Conservation (phyloP, 768 basidiomycete genomes). For the Psilocybe cyanescens region DNA sequence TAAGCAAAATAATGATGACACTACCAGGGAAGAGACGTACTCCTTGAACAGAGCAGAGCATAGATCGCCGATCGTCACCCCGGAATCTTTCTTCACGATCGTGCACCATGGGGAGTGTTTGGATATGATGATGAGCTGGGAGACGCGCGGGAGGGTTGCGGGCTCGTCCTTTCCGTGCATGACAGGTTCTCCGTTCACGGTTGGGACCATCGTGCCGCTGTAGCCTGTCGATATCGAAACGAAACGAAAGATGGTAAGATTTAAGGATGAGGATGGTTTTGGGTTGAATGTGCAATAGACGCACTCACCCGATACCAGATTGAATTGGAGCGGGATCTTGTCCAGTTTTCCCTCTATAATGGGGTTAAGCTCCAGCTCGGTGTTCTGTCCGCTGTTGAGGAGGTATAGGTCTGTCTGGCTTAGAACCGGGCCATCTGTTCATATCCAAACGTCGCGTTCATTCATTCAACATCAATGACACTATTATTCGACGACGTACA, state of each 20-base stretch:
- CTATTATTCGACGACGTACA: constrained; percentile 34
- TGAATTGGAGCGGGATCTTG: constrained; percentile 71
- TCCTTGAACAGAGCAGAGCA: constrained; percentile 75
- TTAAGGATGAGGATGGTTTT: too few relatives aligned
- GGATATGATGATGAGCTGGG: constrained; percentile 61
- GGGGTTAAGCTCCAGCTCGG: constrained; percentile 73
- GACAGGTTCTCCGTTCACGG: constrained; percentile 10
- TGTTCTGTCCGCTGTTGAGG: constrained; percentile 64
- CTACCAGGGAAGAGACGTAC: constrained; percentile 44
- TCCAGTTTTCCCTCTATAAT: constrained; percentile 57
- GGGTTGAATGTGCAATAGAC: background rate
- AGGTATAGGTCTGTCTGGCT: constrained; percentile 84
- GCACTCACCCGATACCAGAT: constrained; percentile 63
- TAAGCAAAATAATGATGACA: too few relatives aligned
- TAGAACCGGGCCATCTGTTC: constrained; percentile 76
- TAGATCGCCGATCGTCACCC: constrained; percentile 79
- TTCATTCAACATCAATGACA: background rate
- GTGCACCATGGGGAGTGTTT: constrained; percentile 79
- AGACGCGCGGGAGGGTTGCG: constrained; percentile 69
- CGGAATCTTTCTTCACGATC: constrained; percentile 68
- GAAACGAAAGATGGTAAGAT: too few relatives aligned
- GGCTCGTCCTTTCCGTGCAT: constrained; percentile 54
- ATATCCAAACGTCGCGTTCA: background rate
- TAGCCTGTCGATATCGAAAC: constrained; percentile 9
- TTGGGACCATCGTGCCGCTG: constrained; percentile 1